Evolutionary conservation across 2,329 filamentous ascomycete genomes (phyloP).

Genomic region (Apiospora arundinis): DNA sequence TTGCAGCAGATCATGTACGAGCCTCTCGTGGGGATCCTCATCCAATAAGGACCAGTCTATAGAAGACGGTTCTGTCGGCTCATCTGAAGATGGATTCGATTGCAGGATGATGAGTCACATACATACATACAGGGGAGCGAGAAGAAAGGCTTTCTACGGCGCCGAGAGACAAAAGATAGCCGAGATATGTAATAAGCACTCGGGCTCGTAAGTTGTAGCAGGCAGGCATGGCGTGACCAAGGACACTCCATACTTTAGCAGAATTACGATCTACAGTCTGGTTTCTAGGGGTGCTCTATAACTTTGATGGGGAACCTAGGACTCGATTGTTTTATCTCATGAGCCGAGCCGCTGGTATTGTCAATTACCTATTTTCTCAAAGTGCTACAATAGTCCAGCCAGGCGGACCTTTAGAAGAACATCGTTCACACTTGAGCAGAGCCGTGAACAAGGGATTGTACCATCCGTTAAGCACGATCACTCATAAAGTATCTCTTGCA

Average conservation of each 20-base stretch:
- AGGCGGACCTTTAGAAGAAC: background rate
- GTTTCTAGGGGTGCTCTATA: background rate
- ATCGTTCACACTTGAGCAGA: background rate
- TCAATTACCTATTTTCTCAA: background rate
- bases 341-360: background rate
- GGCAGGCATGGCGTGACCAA: background rate
- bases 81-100: slow-evolving; percentile 5
- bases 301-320: background rate
- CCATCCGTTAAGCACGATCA: background rate
- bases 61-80: background rate
- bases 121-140: background rate
- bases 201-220: background rate
- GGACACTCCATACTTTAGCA: background rate
- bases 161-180: background rate
- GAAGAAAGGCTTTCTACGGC: background rate
- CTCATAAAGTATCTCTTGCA: background rate
- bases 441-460: background rate
- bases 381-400: background rate
- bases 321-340: too few relatives aligned
- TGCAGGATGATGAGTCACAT: slow-evolving; percentile 9
- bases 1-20: background rate
- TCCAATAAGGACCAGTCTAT: background rate
- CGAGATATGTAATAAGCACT: background rate
- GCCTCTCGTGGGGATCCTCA: background rate
- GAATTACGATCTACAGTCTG: background rate